Percentiles rank a stretch among this genome's conserved stretches.
Conservation (phyloP, 106 monocot genomes). For the Allium sativum region DNA sequence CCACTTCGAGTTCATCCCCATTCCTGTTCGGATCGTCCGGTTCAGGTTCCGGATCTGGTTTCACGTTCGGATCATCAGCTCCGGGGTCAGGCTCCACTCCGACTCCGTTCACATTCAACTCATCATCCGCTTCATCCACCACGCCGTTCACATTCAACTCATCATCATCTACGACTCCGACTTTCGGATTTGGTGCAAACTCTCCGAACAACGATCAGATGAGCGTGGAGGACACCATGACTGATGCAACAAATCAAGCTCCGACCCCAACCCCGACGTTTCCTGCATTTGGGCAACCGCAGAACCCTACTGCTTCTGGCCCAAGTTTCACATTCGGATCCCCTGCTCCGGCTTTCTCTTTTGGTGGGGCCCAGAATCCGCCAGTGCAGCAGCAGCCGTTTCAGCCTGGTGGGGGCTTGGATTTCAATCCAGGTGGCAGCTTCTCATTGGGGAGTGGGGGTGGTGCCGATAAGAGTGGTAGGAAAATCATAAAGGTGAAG, state of each 20-base stretch:
- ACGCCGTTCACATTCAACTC: slow-evolving; percentile 11
- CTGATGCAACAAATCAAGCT: slow-evolving; percentile 23
- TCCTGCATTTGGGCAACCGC: slow-evolving; percentile 31
- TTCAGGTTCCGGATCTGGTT: background rate
- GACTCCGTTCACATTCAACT: slow-evolving; percentile 17
- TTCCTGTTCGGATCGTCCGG: too few relatives aligned
- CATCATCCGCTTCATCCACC: slow-evolving; percentile 3
- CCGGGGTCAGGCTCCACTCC: background rate
- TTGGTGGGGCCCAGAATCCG: slow-evolving; percentile 20
- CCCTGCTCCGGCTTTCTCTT: slow-evolving; percentile 29
- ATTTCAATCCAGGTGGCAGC: slow-evolving; percentile 37
- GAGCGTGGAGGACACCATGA: slow-evolving; percentile 58
- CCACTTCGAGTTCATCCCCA: slow-evolving; percentile 3
- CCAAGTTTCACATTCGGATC: slow-evolving; percentile 20
- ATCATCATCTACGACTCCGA: slow-evolving; percentile 4
- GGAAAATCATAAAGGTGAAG: slow-evolving; percentile 29
- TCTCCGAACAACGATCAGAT: slow-evolving; percentile 46
- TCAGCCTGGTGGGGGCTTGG: slow-evolving; percentile 19
- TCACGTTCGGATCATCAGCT: slow-evolving; percentile 13
- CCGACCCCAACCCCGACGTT: background rate
- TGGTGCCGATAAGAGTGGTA: slow-evolving; percentile 38
- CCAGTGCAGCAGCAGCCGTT: slow-evolving; percentile 25
- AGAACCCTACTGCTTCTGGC: background rate
- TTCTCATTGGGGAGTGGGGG: slow-evolving; percentile 63
- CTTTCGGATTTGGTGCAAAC: slow-evolving; percentile 10